phyloP scores from a whole-genome alignment of 2,329 filamentous ascomycete genomes.

The Beauveria varroae region DNA sequence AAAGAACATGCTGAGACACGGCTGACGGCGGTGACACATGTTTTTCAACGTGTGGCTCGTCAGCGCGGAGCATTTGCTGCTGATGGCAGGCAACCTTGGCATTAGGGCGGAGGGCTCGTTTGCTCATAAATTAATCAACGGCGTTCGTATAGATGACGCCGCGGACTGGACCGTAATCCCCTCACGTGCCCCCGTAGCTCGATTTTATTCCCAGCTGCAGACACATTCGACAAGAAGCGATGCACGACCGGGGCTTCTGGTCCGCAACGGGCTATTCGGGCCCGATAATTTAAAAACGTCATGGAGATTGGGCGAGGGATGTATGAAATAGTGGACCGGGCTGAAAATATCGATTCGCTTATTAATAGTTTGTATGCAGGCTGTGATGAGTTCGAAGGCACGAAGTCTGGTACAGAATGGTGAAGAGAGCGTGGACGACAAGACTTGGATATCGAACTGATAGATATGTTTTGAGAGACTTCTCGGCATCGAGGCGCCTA shows the following conservation, averaged over 20 bases:
- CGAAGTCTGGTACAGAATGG: no score
- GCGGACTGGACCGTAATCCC: background rate
- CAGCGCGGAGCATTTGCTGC: background rate
- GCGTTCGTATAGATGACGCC: background rate
- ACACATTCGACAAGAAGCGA: background rate
- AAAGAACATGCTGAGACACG: background rate
- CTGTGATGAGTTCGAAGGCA: no score
- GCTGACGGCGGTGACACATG: background rate
- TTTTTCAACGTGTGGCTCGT: background rate
- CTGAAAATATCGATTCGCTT: background rate
- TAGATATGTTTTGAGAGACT: no score
- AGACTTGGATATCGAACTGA: no score
- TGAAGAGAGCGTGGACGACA: no score
- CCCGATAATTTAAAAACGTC: background rate
- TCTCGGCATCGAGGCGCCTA: no score
- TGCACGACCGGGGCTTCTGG: conserved; percentile 1
- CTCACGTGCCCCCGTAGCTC: background rate
- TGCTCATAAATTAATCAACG: background rate
- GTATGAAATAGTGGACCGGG: background rate
- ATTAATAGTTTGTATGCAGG: no score
- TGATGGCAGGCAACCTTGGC: background rate
- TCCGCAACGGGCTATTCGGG: background rate
- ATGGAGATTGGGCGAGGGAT: background rate
- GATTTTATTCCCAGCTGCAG: background rate
- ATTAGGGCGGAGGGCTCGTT: background rate